Base-by-base conservation (phyloP, 2,329 filamentous ascomycete genomes). In the Scleromitrula shiraiana region DNA sequence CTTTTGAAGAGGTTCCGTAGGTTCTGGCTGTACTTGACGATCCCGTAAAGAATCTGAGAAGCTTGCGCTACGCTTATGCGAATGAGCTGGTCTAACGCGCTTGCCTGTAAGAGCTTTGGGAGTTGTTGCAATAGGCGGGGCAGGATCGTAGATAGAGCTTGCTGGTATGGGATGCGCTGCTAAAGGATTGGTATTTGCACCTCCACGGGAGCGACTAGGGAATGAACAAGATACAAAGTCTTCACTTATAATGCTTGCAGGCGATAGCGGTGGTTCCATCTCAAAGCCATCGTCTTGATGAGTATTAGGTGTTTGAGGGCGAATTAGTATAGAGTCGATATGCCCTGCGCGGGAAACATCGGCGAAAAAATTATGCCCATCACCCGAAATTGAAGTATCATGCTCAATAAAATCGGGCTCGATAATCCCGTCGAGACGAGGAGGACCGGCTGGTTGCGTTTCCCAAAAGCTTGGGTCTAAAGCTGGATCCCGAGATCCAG, bases 21-120 rank as follows among this genome's bases (percentile, higher is more conserved):
- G 54, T 37, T 58, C 65, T 10, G 64, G 54, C 19, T 50, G 5
- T 66, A 65, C 19, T 65, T 78, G 67, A 69, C 82, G 66, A 60
- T 93, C 86, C 56, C 88, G 74, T 43, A 91, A 66, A 1, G 90
- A 91, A 67, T 96, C 88, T 0, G 85, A 87, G 58, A 93, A 83
- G 63, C 90, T 96, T 41, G 83, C 88, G 61, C 87, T 95, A 19
- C 89, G 82, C 65, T 88, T 90, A 66, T 95, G 89, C 2, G 70
- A 65, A 53, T 77, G 74, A 10, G 68, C 68, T 17, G 79, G 74
- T 14, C 79, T 75, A 7, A 77, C 71, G 14, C 77, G 73, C 61
- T 82, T 83, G 47, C 77, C 77, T 9, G 73, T 70, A 2, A 82
- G 65, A 1, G 76, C 68, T 47, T 74, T 75, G 4, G 80, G 79